These are phyloP conservation scores for Coccomyxa sp. DNA, from an alignment of 139 green algal genomes.

Conservation along the genomic window DNA sequence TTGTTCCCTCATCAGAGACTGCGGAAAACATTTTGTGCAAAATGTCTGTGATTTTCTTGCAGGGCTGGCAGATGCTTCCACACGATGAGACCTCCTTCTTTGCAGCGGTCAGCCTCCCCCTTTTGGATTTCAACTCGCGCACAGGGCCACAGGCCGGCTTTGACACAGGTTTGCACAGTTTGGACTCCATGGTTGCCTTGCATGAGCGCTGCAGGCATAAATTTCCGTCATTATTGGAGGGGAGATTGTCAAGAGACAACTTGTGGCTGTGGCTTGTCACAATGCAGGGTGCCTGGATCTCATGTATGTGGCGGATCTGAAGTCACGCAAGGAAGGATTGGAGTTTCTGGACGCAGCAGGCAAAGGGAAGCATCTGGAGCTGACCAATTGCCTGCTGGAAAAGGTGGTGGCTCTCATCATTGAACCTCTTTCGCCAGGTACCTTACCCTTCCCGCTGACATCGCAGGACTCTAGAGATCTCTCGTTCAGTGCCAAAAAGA, in stretches of 20 bases:
- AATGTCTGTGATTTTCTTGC: not conserved
- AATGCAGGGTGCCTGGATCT: slow-evolving; percentile 28
- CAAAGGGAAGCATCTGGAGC: slow-evolving; percentile 29
- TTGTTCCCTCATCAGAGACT: not conserved
- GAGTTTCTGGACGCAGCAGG: slow-evolving; percentile 20
- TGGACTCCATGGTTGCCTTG: not conserved
- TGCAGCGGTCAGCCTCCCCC: slow-evolving; percentile 39
- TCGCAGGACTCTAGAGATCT: not conserved
- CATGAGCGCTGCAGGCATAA: not conserved
- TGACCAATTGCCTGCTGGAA: not conserved
- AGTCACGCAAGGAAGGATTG: slow-evolving; percentile 14
- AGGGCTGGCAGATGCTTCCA: slow-evolving; percentile 24
- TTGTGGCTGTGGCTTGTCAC: not conserved
- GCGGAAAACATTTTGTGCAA: not conserved
- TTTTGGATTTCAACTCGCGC: slow-evolving; percentile 45
- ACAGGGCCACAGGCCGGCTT: slow-evolving; percentile 22
- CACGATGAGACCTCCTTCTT: slow-evolving; percentile 27
- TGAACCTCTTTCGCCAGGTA: not conserved
- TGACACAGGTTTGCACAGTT: slow-evolving; percentile 4
- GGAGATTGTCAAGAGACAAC: not conserved
- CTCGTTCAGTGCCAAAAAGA: too few species aligned
- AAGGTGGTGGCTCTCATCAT: slow-evolving; percentile 7
- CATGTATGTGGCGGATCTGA: slow-evolving; percentile 11
- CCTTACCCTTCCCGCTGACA: not conserved
- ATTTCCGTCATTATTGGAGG: not conserved